Conservation (phyloP, 2,329 filamentous ascomycete species). For the Madurella fahalii region DNA sequence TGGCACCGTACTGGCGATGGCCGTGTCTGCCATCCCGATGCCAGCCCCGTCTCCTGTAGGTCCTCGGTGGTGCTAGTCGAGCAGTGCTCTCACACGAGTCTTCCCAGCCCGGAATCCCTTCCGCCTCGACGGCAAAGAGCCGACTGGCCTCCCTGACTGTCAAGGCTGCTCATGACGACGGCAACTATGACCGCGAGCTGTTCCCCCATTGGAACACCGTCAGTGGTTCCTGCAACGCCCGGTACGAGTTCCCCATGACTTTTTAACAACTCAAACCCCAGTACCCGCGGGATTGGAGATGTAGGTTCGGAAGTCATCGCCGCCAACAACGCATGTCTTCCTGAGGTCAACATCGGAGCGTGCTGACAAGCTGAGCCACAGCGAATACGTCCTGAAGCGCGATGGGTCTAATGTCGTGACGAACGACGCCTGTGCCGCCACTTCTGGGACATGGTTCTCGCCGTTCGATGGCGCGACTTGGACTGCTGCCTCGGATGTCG, state of each 20-base stretch:
- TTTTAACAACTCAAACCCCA: neutral
- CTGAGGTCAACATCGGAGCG: too few relatives aligned
- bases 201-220: conserved; percentile 71
- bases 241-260: conserved; percentile 31
- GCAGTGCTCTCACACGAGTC: neutral
- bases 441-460: conserved; percentile 63
- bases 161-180: conserved; percentile 48
- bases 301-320: too few relatives aligned
- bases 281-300: too few relatives aligned
- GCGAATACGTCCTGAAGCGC: conserved; percentile 67
- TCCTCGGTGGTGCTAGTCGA: neutral
- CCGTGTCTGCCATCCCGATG: conserved; percentile 20
- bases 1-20: conserved; percentile 17
- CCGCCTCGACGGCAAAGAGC: conserved; percentile 50
- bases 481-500: conserved; percentile 64
- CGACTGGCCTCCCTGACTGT: conserved; percentile 58
- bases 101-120: conserved; percentile 58
- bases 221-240: conserved; percentile 64
- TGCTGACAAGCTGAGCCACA: conserved; percentile 17
- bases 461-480: conserved; percentile 72
- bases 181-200: conserved; percentile 59
- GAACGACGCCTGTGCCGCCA: conserved; percentile 57
- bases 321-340: too few relatives aligned
- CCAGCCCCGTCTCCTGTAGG: conserved; percentile 29
- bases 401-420: conserved; percentile 63